Base-by-base conservation (phyloP, 495 filamentous ascomycete species). In the Neurospora discreta region DNA sequence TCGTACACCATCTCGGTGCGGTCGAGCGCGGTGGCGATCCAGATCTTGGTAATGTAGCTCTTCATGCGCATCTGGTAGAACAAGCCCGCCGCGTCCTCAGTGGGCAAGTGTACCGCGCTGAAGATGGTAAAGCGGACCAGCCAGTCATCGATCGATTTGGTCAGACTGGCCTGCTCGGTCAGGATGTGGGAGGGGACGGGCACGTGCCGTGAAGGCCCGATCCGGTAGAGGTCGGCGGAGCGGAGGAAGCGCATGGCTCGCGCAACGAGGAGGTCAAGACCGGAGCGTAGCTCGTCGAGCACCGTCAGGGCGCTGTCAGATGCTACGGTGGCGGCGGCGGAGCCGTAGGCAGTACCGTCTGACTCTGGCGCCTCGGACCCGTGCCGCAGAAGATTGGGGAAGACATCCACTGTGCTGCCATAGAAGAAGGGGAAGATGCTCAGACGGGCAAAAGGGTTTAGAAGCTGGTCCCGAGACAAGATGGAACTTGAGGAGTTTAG, bases 361-460 rank as follows among this genome's bases (percentile, higher is more conserved):
- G 20, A 26, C 3, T 38, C 33, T 13, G 74, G 71, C 11, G 77
- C 58, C 15, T 72, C 36, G 36, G 68, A 23, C 7, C 69, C 23
- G 30, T 71, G 10, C 8, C 58, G 68, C 6, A 68, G 52, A 7
- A 78, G 71, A 20, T 60, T 69, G n/a, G 81, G 81, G 38, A 82
- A 79, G 15, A 74, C 70, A 2, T 71, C 23, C 15, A 65, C 26
- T 2, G 74, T 76, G 20, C 65, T 52, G 18, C 79, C 81, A 72
- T 78, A 82, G 79, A 76, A 85, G 73, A 73, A 75, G 11, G 77
- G 82, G 68, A 74, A 73, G 7, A 80, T 68, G n/a, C 77, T 80
- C 44, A 82, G 70, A 5, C 80, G 79, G 4, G 76, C 74, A 38
- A 80, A 80, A n/a, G 80, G 74, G 42, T 80, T 79, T 23, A 79